These are phyloP conservation scores for Melanopsichium pennsylvanicum DNA, from an alignment of 1,284 basidiomycete species.

Conservation along the genomic window DNA sequence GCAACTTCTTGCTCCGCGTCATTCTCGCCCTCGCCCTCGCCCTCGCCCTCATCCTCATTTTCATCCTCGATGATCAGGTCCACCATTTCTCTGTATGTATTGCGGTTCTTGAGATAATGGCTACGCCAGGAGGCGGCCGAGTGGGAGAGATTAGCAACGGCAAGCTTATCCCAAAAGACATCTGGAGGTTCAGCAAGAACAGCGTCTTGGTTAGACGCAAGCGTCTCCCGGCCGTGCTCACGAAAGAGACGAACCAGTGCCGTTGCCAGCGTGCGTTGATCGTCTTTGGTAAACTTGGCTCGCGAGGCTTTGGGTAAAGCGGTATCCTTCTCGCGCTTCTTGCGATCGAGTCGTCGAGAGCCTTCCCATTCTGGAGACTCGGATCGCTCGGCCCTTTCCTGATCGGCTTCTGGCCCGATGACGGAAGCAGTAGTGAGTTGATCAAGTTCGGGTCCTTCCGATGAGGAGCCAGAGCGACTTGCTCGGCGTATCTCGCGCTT, in stretches of 20 bases:
- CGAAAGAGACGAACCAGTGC: slow-evolving; percentile 7
- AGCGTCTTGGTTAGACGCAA: slow-evolving; percentile 7
- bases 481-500: too few relatives aligned
- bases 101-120: slow-evolving; percentile 34
- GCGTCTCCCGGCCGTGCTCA: not conserved
- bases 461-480: slow-evolving; percentile 5
- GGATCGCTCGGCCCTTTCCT: not conserved
- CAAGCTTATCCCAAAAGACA: slow-evolving; percentile 23
- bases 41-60: too few relatives aligned
- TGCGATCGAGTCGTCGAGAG: slow-evolving; percentile 5
- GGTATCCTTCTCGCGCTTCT: slow-evolving; percentile 4
- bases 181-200: slow-evolving; percentile 15
- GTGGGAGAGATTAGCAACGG: slow-evolving; percentile 10
- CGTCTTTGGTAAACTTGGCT: slow-evolving; percentile 11
- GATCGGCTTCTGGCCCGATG: not conserved
- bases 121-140: slow-evolving; percentile 28
- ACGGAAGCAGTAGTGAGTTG: slow-evolving; percentile 1
- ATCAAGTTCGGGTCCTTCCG: slow-evolving; percentile 15
- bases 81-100: slow-evolving; percentile 18
- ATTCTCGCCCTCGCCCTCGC: too few relatives aligned
- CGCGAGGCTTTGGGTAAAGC: not conserved
- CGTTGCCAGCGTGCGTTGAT: slow-evolving; percentile 10
- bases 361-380: slow-evolving; percentile 33
- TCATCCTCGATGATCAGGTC: not conserved
- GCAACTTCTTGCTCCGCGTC: not conserved